Percentiles rank a stretch among this genome's conserved stretches.
Evolutionary conservation across 2,329 filamentous ascomycete species (phyloP).

Genomic region (Didymella keratinophila): DNA sequence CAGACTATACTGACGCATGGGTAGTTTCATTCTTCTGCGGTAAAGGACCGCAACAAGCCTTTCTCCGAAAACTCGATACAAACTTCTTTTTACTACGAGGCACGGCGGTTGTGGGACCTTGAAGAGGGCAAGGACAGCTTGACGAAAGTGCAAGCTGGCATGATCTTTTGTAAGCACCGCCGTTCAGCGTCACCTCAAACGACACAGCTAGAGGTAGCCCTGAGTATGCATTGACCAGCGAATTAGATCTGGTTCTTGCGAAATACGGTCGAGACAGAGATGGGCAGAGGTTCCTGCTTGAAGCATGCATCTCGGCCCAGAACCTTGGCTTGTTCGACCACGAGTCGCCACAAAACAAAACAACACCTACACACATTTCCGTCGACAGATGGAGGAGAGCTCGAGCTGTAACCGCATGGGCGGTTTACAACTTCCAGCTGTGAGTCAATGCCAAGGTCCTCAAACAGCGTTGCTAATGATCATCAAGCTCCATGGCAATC

Average conservation of each 20-base stretch:
- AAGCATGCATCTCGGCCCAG: conserved; percentile 37
- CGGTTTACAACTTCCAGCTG: conserved; percentile 45
- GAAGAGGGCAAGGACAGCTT: conserved; percentile 35
- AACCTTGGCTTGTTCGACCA: conserved; percentile 37
- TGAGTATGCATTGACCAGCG: not conserved
- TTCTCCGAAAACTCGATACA: conserved; percentile 35
- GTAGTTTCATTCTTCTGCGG: conserved; percentile 37
- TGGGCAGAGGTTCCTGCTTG: conserved; percentile 37
- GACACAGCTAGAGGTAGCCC: too few species aligned
- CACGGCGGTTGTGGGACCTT: conserved; percentile 39
- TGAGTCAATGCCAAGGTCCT: conserved; percentile 14
- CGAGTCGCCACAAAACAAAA: conserved; percentile 11
- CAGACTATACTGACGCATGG: not conserved
- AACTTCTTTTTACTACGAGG: conserved; percentile 42
- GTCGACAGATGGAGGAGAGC: conserved; percentile 33
- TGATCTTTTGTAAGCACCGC: conserved; percentile 34
- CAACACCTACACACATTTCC: conserved; percentile 24
- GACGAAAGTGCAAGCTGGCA: conserved; percentile 37
- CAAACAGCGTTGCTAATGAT: conserved; percentile 10
- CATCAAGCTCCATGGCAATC: conserved; percentile 37
- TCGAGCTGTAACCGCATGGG: conserved; percentile 42
- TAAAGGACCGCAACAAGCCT: conserved; percentile 41
- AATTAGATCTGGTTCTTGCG: conserved; percentile 35
- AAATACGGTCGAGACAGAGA: conserved; percentile 45
- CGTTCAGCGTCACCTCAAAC: not conserved